phyloP scores from a whole-genome alignment of 1,139 yeast species.

The Saccharomycopsis phalli region DNA sequence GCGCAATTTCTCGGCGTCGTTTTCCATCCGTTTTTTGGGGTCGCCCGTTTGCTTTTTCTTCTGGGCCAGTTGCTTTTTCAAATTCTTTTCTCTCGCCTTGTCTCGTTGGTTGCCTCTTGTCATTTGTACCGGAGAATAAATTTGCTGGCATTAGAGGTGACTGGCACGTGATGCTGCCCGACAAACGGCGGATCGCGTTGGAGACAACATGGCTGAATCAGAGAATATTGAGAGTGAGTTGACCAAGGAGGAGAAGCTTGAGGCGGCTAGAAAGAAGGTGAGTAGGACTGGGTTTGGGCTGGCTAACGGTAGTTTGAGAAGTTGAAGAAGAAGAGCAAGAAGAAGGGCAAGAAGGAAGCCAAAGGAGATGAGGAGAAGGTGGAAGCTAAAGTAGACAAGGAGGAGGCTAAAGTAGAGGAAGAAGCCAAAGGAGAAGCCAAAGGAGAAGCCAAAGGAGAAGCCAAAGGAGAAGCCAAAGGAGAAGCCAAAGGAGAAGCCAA shows the following conservation, averaged over 20 bases:
- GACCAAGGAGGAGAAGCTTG: slow-evolving; percentile 47
- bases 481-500: slow-evolving; percentile 15
- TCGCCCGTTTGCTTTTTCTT: slow-evolving; percentile 71
- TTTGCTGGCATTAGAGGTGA: no score
- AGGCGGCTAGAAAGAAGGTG: slow-evolving; percentile 52
- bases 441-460: slow-evolving; percentile 6
- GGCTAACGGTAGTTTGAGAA: slow-evolving; percentile 37
- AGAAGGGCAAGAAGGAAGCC: slow-evolving; percentile 42
- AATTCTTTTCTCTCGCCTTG: slow-evolving; percentile 80
- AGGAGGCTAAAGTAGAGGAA: slow-evolving; percentile 13
- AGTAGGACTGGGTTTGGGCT: slow-evolving; percentile 11
- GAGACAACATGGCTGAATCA: slow-evolving; percentile 6
- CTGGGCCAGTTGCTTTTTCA: slow-evolving; percentile 64
- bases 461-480: slow-evolving; percentile 7
- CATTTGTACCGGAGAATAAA: slow-evolving; percentile 41
- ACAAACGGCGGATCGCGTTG: no score
- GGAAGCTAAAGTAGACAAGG: slow-evolving; percentile 22
- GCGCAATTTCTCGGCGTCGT: slow-evolving; percentile 82
- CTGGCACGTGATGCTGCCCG: no score
- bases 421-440: slow-evolving; percentile 1
- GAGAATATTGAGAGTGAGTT: slow-evolving; percentile 22
- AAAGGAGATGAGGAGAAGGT: slow-evolving; percentile 37
- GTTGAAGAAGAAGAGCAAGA: slow-evolving; percentile 46
- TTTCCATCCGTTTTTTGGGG: slow-evolving; percentile 74
- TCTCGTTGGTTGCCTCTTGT: slow-evolving; percentile 97